Evolutionary conservation across 768 basidiomycete species (phyloP), one percentile per base, ranked within the genome.

Genomic region (Peribolospora baueri): DNA sequence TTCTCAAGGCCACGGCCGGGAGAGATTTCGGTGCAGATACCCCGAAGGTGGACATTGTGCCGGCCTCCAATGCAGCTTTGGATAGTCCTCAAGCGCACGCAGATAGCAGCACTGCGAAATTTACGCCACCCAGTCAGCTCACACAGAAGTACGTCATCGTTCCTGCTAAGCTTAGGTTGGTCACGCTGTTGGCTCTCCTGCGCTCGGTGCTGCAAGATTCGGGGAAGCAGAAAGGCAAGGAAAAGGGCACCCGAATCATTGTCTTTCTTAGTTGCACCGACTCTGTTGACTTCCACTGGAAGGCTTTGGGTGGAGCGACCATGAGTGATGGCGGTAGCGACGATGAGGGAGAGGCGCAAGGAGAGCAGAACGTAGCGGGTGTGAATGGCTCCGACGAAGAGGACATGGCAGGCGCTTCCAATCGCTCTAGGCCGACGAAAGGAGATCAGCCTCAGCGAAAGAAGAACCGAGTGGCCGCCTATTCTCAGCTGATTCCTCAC

Each of bases 261-360:
- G 86, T 98, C 5, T 98, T 98, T 68, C 70, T 98, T 58, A 91
- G 84, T 61, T 95, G 87, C 63, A 97, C 88, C 5, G 91, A 95
- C 67, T 90, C 93, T 3, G 93, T 98, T 13, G 91, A 98, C 66
- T 95, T 86, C 63, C 87, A 91, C 64, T 97, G 86, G 85, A 76
- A 74, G 51, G 70, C 95, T 25, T 68, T 97, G 1, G 81, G 80
- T 0, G 76, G 78, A 4, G 71, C 84, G 14, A 62, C 68, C 5
- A 88, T 91, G 82, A 25, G 25, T 25, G 25, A 25, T 25, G 25
- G 25, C 25, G 76, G 72, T 6, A 69, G 61, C 2, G 63, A 52
- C 40, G 58, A 54, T 6, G 63, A 51, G 7, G 51, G 45, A 1
- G 56, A 48, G 11, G 46, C 41, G 4, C 49, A 54, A 0, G 49